Evolutionary conservation across 805 yeast species (phyloP).

Genomic region (Lipomyces chichibuensis): DNA sequence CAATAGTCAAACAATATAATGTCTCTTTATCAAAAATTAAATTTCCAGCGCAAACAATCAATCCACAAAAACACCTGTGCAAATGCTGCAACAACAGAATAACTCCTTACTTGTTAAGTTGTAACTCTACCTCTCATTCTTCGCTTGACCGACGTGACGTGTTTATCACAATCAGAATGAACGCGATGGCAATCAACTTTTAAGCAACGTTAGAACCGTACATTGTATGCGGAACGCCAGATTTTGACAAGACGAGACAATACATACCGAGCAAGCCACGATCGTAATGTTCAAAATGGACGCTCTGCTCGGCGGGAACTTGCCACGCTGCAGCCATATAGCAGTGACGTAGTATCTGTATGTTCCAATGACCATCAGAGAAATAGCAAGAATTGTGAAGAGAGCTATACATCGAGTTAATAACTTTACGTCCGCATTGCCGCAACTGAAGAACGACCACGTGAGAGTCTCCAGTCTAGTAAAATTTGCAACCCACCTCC

Average conservation of each 20-base stretch:
- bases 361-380: conserved; percentile 26
- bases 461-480: neutral
- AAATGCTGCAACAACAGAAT: neutral
- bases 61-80: neutral
- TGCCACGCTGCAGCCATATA: conserved; percentile 32
- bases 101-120: neutral
- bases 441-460: neutral
- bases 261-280: conserved; percentile 21
- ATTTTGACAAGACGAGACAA: neutral
- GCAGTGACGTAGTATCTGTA: conserved; percentile 31
- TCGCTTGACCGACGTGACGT: conserved; percentile 16
- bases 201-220: neutral
- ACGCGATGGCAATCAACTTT: conserved; percentile 25
- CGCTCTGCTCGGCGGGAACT: conserved; percentile 32
- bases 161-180: conserved; percentile 25
- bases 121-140: neutral
- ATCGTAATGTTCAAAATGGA: conserved; percentile 25
- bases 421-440: neutral
- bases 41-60: neutral
- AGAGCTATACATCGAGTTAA: conserved; percentile 9
- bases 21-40: neutral
- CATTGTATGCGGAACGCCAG: neutral
- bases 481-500: conserved; percentile 16
- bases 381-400: conserved; percentile 23
- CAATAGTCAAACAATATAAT: neutral